These are phyloP conservation scores for Schizochytrium sp. DNA, from an alignment of 108 stramenopile genomes.

Conservation along the genomic window DNA sequence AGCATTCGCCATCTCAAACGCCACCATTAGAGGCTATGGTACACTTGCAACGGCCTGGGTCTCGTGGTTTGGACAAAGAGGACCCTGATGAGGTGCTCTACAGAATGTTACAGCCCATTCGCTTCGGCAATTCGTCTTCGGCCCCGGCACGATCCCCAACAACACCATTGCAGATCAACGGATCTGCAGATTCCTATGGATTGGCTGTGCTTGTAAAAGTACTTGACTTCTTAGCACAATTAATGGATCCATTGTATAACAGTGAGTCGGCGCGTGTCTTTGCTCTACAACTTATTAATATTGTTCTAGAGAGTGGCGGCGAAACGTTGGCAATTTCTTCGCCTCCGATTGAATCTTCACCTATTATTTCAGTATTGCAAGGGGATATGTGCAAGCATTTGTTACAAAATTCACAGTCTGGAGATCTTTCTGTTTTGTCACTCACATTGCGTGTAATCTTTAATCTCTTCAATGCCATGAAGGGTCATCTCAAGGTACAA, in stretches of 20 bases:
- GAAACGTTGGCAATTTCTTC: constrained; percentile 52
- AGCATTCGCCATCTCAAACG: background rate
- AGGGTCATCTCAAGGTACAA: constrained; percentile 93
- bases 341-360: constrained; percentile 14
- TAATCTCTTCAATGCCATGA: constrained; percentile 93
- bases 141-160: background rate
- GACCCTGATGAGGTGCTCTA: constrained; percentile 28
- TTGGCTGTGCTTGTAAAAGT: constrained; percentile 66
- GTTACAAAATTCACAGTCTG: constrained; percentile 83
- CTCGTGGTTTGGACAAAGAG: background rate
- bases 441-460: constrained; percentile 92
- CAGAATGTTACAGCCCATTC: constrained; percentile 28
- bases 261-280: constrained; percentile 80
- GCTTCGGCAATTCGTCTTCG: background rate
- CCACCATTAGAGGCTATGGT: too few species aligned
- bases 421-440: constrained; percentile 85
- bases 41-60: background rate
- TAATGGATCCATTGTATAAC: constrained; percentile 86
- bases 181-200: background rate
- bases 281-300: constrained; percentile 87
- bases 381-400: constrained; percentile 92
- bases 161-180: background rate
- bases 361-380: constrained; percentile 77
- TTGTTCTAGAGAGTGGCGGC: constrained; percentile 87
- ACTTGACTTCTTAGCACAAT: constrained; percentile 80